A percentile compares a stretch with the other conserved stretches of the same genome.
Evolutionary conservation across 208 protist species (phyloP).

Genomic region (Tritrichomonas musculus): DNA sequence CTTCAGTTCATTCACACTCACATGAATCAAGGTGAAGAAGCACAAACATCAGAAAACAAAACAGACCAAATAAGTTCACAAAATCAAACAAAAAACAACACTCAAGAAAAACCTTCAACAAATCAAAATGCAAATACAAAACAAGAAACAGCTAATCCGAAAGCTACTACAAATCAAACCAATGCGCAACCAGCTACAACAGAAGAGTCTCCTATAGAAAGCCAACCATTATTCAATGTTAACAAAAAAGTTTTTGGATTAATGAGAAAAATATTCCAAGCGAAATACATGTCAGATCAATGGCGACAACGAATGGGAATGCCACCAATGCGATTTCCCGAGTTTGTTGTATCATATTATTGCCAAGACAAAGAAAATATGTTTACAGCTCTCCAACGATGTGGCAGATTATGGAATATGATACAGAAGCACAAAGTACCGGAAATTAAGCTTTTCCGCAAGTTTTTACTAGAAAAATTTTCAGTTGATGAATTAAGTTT

Average conservation of each 20-base stretch:
- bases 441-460: neutral
- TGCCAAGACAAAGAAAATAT: neutral
- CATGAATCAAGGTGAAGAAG: too few species aligned
- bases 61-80: too few species aligned
- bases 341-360: neutral
- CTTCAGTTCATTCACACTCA: too few species aligned
- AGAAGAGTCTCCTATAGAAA: too few species aligned
- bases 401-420: neutral
- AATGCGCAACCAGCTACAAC: too few species aligned
- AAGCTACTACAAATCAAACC: too few species aligned
- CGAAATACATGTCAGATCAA: neutral
- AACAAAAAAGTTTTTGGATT: neutral
- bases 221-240: too few species aligned
- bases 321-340: neutral
- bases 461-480: neutral
- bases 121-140: too few species aligned
- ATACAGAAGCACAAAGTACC: neutral
- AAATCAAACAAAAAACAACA: too few species aligned
- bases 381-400: neutral
- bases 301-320: neutral
- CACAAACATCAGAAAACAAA: too few species aligned
- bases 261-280: neutral
- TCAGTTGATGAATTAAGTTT: constrained; percentile 19
- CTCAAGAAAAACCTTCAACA: too few species aligned
- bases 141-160: neutral